Evolutionary conservation across 106 monocot genomes (phyloP).

Genomic region (Apostasia shenzhenica): DNA sequence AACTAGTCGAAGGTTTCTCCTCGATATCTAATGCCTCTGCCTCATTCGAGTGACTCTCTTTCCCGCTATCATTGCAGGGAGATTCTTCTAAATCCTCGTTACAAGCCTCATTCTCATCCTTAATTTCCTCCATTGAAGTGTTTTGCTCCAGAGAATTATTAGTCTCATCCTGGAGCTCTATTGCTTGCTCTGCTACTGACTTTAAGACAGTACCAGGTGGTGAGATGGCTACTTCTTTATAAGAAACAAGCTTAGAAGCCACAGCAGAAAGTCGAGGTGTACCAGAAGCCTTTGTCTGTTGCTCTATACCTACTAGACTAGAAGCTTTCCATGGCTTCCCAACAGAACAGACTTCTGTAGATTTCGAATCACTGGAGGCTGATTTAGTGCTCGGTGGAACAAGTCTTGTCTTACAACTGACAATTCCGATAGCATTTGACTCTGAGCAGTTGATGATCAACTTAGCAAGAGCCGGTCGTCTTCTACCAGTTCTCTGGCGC

Average conservation of each 20-base stretch:
- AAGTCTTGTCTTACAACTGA: constrained; percentile 27
- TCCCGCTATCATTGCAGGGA: constrained; percentile 24
- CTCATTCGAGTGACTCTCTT: constrained; percentile 27
- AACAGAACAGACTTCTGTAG: constrained; percentile 14
- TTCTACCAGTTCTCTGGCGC: constrained; percentile 23
- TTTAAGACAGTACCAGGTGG: constrained; percentile 90
- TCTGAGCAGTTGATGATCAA: constrained; percentile 28
- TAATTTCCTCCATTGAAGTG: constrained; percentile 6
- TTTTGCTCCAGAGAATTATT: constrained; percentile 2
- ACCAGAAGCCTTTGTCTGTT: constrained; percentile 15
- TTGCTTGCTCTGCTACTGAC: constrained; percentile 19
- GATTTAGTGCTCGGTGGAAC: constrained; percentile 17
- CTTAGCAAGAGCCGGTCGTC: constrained; percentile 34
- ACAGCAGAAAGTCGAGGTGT: constrained; percentile 26
- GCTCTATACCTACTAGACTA: constrained; percentile 6
- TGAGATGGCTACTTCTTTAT: constrained; percentile 88
- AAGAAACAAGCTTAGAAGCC: constrained; percentile 69
- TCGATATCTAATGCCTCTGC: not conserved
- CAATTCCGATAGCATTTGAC: constrained; percentile 16
- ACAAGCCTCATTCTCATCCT: constrained; percentile 21
- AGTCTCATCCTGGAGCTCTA: constrained; percentile 18
- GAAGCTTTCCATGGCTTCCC: constrained; percentile 8
- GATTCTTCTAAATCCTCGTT: constrained; percentile 17
- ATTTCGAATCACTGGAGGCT: constrained; percentile 4
- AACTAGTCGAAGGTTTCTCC: constrained; percentile 33